These are phyloP conservation scores for Takashimella koratensis DNA, from an alignment of 1,284 basidiomycete genomes.

Conservation along the genomic window DNA sequence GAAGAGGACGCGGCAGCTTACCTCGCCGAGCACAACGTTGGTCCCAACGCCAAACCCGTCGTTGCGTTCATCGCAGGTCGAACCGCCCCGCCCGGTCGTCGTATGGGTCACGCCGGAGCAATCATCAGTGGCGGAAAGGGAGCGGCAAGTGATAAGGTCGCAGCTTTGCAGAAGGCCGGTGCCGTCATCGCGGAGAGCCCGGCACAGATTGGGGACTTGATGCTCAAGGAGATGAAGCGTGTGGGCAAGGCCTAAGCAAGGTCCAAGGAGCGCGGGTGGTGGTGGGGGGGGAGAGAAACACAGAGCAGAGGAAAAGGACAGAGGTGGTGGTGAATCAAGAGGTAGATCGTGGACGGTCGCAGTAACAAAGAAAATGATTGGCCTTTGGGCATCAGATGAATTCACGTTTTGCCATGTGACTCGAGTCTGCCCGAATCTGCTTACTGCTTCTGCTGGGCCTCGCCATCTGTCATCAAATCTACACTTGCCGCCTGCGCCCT, in stretches of 20 bases:
- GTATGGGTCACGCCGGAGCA: conserved; percentile 98
- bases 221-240: conserved; percentile 84
- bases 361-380: too few species aligned
- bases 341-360: too few species aligned
- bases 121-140: conserved; percentile 98
- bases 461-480: too few species aligned
- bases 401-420: too few species aligned
- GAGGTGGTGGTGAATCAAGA: too few species aligned
- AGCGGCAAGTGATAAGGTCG: conserved; percentile 92
- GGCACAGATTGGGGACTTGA: conserved; percentile 84
- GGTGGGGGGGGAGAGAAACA: too few species aligned
- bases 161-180: conserved; percentile 88
- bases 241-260: conserved; percentile 71
- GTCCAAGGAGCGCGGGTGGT: too few species aligned
- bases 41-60: conserved; percentile 85
- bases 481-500: too few species aligned
- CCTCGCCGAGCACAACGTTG: conserved; percentile 89
- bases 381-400: too few species aligned
- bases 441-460: too few species aligned
- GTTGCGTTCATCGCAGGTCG: conserved; percentile 97
- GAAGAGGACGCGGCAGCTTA: conserved; percentile 99
- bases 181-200: conserved; percentile 93
- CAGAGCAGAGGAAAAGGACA: too few species aligned
- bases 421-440: too few species aligned
- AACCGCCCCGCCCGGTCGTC: conserved; percentile 93